Evolutionary conservation across 345 rosid species (phyloP).

Genomic region (Excoecaria agallocha): DNA sequence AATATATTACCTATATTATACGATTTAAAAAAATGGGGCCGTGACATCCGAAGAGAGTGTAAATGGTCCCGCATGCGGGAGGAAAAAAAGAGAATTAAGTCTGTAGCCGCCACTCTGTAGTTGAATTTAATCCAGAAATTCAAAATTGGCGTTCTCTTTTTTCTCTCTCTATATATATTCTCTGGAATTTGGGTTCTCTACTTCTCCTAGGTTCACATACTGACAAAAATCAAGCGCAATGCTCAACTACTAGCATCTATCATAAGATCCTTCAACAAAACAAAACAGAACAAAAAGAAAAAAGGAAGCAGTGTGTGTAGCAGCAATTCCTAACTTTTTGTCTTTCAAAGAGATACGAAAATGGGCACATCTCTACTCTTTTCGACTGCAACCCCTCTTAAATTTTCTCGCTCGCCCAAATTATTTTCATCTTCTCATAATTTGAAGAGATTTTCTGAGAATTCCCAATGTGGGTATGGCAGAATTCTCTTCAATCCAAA

Average conservation of each 20-base stretch:
- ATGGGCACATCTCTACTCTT: constrained; percentile 54
- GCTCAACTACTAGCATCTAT: not conserved
- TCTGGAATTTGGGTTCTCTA: not conserved
- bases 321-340: not conserved
- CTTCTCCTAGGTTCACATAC: not conserved
- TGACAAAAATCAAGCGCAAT: not conserved
- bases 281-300: not conserved
- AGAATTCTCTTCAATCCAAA: constrained; percentile 22
- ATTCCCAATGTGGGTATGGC: constrained; percentile 27
- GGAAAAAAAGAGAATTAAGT: no score
- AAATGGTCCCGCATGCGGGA: no score
- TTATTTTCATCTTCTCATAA: constrained; percentile 24
- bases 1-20: no score
- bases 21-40: no score
- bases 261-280: not conserved
- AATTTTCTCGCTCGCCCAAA: constrained; percentile 37
- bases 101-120: not conserved
- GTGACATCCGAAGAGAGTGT: no score
- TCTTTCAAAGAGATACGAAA: not conserved
- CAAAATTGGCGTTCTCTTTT: not conserved
- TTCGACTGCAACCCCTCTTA: constrained; percentile 43
- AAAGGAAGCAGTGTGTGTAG: not conserved
- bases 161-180: not conserved
- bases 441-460: constrained; percentile 14
- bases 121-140: no score